These are phyloP conservation scores for Endoconidiophora polonica DNA, from an alignment of 2,329 filamentous ascomycete genomes.

Conservation along the genomic window DNA sequence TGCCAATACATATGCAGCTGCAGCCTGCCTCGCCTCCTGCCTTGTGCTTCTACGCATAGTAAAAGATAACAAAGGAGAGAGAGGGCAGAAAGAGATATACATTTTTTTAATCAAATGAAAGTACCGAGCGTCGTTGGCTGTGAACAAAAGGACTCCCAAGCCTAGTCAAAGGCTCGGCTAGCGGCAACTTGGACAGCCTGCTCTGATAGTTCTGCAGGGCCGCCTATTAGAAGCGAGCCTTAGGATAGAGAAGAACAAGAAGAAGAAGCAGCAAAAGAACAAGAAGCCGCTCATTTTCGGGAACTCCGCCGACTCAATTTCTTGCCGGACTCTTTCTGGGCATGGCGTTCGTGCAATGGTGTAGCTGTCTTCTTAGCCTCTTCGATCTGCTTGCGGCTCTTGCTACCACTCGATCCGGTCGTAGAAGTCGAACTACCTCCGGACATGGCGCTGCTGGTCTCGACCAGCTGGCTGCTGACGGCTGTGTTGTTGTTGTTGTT, in stretches of 20 bases:
- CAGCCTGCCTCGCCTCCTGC: too few species aligned
- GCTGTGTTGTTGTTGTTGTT: not conserved
- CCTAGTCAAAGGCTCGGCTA: not conserved
- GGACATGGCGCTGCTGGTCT: conserved; percentile 3
- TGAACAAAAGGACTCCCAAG: not conserved
- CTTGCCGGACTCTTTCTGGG: conserved; percentile 8
- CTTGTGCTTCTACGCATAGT: too few species aligned
- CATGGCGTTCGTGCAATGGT: conserved; percentile 10
- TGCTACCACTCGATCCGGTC: not conserved
- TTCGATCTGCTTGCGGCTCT: conserved; percentile 9
- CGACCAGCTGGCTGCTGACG: conserved; percentile 3
- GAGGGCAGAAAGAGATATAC: not conserved
- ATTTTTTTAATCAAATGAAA: not conserved
- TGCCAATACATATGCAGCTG: too few species aligned
- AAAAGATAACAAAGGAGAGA: not conserved
- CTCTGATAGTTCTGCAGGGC: not conserved
- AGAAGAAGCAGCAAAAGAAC: not conserved
- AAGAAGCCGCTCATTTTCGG: not conserved
- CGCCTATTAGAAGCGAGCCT: not conserved
- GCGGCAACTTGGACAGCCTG: not conserved
- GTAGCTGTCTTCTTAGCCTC: conserved; percentile 13
- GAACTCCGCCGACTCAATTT: conserved; percentile 4
- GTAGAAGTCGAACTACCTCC: not conserved
- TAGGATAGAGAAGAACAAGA: not conserved
- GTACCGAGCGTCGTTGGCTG: not conserved